Base-by-base conservation (phyloP, 2,329 filamentous ascomycete species). In the Fusarium agapanthi region DNA sequence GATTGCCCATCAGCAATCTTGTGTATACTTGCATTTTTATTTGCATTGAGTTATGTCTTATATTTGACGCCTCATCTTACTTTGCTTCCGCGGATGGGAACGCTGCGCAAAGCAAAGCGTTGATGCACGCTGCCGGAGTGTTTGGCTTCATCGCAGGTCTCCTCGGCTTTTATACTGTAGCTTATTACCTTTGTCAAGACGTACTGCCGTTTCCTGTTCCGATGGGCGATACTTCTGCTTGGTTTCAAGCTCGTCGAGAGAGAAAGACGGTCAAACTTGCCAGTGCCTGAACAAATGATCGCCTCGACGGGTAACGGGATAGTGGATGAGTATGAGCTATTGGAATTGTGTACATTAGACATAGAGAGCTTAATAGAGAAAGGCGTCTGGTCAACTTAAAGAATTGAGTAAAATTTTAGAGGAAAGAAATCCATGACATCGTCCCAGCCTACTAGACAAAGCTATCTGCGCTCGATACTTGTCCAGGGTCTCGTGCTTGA, bases 111-210 rank as follows among this genome's bases (percentile, higher is more conserved):
- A 35, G 56, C 26, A 56, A 38, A 5, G 68, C 55, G 4, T 47
- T 78, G 8, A 72, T 72, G 61, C 69, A 72, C n/a, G 63, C 68
- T 6, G 67, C 69, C 3, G 76, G 76, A 13, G 73, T 66, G 7
- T 79, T 78, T 48, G 75, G 65, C 9, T 78, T 76, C 45, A 67
- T 78, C 22, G 67, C 76, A 5, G 63, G 73, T 4, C n/a, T 77
- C 8, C 53, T 78, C 16, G 75, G 76, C 5, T 78, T 72, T 50
- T 79, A 79, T 50, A 62, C 45, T 34, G 59, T 67, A 11, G 65
- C 60, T 10, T 73, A 74, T 44, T 75, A 77, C 22, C 61, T 79
- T 7, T 79, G 76, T 53, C 58, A 76, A 47, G 75, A 78, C 14
- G 72, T 72, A 6, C 50, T 78, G 5, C 65, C 67, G 6, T 78